These are phyloP conservation scores for Pseudonectria foliicola DNA, from an alignment of 2,329 filamentous ascomycete species.

Conservation along the genomic window DNA sequence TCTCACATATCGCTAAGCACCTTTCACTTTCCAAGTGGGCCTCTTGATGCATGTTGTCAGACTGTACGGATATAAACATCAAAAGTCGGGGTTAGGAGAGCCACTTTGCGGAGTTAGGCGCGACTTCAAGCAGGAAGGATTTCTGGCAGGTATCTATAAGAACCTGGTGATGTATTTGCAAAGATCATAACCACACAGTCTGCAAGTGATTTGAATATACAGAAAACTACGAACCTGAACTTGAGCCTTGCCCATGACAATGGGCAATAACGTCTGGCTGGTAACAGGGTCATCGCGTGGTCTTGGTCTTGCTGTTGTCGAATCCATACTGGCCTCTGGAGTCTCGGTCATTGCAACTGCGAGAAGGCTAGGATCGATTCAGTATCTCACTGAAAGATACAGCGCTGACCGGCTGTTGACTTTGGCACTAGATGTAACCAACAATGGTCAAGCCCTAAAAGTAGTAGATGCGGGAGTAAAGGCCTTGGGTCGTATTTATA, in stretches of 20 bases:
- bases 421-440: constrained; percentile 41
- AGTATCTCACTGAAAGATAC: constrained; percentile 29
- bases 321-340: constrained; percentile 30
- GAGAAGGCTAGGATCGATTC: constrained; percentile 29
- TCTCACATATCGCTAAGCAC: no score
- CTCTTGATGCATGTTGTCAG: no score
- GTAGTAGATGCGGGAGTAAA: constrained; percentile 31
- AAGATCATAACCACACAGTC: no score
- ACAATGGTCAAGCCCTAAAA: constrained; percentile 32
- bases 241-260: constrained; percentile 2
- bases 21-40: no score
- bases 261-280: constrained; percentile 32
- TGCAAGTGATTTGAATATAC: no score
- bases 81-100: no score
- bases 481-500: constrained; percentile 49
- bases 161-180: no score
- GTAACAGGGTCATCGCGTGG: constrained; percentile 43
- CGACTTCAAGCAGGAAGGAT: no score
- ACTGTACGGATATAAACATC: no score
- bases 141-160: no score
- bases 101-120: no score
- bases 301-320: constrained; percentile 36
- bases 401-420: constrained; percentile 37
- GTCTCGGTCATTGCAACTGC: constrained; percentile 40
- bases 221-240: no score